phyloP scores from a whole-genome alignment of 257 asterid genomes.

The Nicotiana paniculata region DNA sequence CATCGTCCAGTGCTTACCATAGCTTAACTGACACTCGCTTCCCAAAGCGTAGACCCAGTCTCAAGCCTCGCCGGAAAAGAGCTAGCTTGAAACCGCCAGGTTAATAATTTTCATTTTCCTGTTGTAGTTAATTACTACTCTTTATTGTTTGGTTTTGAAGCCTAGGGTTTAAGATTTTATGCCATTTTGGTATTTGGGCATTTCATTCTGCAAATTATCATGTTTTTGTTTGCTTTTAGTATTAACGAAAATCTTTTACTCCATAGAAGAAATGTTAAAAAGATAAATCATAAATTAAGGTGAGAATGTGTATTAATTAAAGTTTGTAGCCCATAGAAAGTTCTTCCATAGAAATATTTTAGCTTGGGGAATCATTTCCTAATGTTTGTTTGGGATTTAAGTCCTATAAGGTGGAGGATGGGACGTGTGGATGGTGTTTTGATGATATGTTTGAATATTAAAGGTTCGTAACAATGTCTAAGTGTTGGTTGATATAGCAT shows the following conservation, averaged over 20 bases:
- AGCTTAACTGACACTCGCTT: constrained; percentile 73
- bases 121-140: neutral
- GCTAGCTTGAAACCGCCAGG: constrained; percentile 74
- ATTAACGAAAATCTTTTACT: neutral
- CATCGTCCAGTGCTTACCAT: constrained; percentile 43
- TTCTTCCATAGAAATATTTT: neutral
- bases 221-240: neutral
- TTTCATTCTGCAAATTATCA: neutral
- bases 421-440: neutral
- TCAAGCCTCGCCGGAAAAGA: constrained; percentile 63
- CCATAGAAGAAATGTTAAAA: too few species aligned
- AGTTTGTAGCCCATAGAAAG: neutral
- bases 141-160: neutral
- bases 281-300: too few species aligned
- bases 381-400: neutral
- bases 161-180: neutral
- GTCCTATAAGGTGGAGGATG: neutral
- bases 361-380: neutral
- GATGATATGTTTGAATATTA: neutral
- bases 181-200: neutral
- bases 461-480: neutral
- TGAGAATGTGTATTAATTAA: too few species aligned
- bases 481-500: neutral
- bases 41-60: constrained; percentile 65
- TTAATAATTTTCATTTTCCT: constrained; percentile 1